Evolutionary conservation across 768 basidiomycete genomes (phyloP), one percentile per base, ranked within the genome.

Genomic region (Neoboletus brunneissimus): DNA sequence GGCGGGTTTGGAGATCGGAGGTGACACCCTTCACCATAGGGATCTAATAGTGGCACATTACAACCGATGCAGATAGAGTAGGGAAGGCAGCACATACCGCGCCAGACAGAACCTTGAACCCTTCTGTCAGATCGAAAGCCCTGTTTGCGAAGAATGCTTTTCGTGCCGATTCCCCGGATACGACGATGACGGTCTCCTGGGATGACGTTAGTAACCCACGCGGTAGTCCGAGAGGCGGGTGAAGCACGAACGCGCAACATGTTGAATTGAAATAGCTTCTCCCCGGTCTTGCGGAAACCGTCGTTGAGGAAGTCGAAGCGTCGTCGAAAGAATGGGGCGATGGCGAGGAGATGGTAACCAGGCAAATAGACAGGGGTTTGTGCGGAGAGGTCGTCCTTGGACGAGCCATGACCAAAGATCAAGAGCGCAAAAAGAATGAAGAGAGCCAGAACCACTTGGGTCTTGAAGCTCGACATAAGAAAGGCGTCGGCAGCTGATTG

Each of bases 11-110:
- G 43, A 89, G 77, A 69, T 86, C 81, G 56, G 87, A 84, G 25
- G 89, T 90, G 46, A 91, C 84, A 41, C 88, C 88, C 64, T 79
- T 80, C 62, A 89, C 80, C 78, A 87, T 82, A 59, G 89, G 88
- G 59, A 91, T 85, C 88, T 90, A 59, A 34, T 52, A 55, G 44
- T 52, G 29, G 54, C 52, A 48, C 16, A 8, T 58, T 62, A 61
- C 47, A 57, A 58, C 64, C 47, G 29, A 55, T 47, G 54, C 56
- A 37, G 65, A 56, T 51, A 54, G 50, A 55, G 56, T 38, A 51
- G 9, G 27, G 31, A 50, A 51, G 25, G 20, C 29, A 22, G 34
- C 20, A 81, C 86, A 61, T 68, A 90, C 89, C 53, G 86, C 88
- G 49, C 88, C 89, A 48, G 87, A 88, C 58, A 91, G 79, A 64